phyloP scores from a whole-genome alignment of 108 stramenopile genomes.

The Skeletonema marinoi region DNA sequence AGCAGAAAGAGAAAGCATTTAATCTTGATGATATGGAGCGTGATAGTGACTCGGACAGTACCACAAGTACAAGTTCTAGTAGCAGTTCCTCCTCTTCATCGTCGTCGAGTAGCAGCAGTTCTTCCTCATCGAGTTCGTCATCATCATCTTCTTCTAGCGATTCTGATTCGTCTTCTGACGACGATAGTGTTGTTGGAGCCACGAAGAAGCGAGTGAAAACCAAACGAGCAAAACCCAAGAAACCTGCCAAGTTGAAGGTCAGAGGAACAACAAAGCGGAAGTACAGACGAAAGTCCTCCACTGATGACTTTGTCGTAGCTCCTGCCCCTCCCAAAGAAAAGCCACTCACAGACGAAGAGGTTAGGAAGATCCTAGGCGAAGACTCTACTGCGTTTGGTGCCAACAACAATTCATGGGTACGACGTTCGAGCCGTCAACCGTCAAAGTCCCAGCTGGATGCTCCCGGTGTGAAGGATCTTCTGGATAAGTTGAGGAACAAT shows the following conservation, averaged over 20 bases:
- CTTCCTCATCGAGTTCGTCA: conserved; percentile 30
- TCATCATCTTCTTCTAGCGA: conserved; percentile 37
- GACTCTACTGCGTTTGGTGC: conserved; percentile 36
- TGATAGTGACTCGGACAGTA: conserved; percentile 11
- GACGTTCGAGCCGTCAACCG: conserved; percentile 83
- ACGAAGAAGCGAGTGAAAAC: background rate
- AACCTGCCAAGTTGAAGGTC: conserved; percentile 15
- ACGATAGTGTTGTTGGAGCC: background rate
- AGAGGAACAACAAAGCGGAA: conserved; percentile 8
- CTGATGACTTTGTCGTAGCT: conserved; percentile 22
- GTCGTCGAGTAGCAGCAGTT: conserved; percentile 18
- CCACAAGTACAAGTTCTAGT: conserved; percentile 11
- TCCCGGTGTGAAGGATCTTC: conserved; percentile 58
- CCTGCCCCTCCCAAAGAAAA: conserved; percentile 44
- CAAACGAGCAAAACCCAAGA: conserved; percentile 13
- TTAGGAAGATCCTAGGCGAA: conserved; percentile 41
- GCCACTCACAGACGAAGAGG: conserved; percentile 36
- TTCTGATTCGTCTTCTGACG: conserved; percentile 34
- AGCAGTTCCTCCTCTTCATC: conserved; percentile 23
- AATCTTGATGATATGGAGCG: conserved; percentile 10
- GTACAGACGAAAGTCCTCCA: conserved; percentile 34
- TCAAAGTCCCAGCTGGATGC: conserved; percentile 65
- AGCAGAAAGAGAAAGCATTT: background rate
- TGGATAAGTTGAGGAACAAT: conserved; percentile 75
- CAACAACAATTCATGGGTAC: conserved; percentile 61